A percentile compares a stretch with the other conserved stretches of the same genome.
These are phyloP conservation scores for Maudiozyma serrabonitensis DNA, from an alignment of 805 yeast species.

Conservation along the genomic window DNA sequence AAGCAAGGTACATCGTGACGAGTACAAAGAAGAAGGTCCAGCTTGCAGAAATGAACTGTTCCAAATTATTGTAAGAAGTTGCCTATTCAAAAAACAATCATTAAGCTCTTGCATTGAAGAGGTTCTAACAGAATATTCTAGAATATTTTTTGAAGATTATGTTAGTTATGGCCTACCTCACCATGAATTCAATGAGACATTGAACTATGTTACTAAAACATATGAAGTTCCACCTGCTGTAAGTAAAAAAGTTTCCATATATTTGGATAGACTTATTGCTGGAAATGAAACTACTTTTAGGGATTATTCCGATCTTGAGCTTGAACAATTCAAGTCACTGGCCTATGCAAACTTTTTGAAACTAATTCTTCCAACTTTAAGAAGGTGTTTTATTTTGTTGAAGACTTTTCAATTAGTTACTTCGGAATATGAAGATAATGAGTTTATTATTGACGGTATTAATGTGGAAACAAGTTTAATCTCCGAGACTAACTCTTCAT, in stretches of 20 bases:
- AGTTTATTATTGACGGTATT: conserved; percentile 17
- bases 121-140: conserved; percentile 4
- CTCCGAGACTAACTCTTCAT: neutral
- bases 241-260: too few species aligned
- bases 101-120: conserved; percentile 12
- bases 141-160: conserved; percentile 6
- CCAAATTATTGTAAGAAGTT: conserved; percentile 21
- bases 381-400: conserved; percentile 27
- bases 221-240: too few species aligned
- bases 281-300: too few species aligned
- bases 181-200: too few species aligned
- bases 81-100: conserved; percentile 13
- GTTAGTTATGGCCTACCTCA: neutral
- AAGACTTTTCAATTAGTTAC: conserved; percentile 25
- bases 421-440: conserved; percentile 18
- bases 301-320: too few species aligned
- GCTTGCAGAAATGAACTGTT: conserved; percentile 16
- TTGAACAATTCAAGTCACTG: too few species aligned
- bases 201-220: too few species aligned
- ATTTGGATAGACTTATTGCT: too few species aligned
- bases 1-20: too few species aligned
- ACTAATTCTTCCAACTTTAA: conserved; percentile 19
- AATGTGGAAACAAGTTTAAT: conserved; percentile 11
- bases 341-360: conserved; percentile 17
- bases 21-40: too few species aligned